A percentile compares a stretch with the other conserved stretches of the same genome.
These are phyloP conservation scores for Plasmopara viticola DNA, from an alignment of 352 stramenopile genomes.

Conservation along the genomic window DNA sequence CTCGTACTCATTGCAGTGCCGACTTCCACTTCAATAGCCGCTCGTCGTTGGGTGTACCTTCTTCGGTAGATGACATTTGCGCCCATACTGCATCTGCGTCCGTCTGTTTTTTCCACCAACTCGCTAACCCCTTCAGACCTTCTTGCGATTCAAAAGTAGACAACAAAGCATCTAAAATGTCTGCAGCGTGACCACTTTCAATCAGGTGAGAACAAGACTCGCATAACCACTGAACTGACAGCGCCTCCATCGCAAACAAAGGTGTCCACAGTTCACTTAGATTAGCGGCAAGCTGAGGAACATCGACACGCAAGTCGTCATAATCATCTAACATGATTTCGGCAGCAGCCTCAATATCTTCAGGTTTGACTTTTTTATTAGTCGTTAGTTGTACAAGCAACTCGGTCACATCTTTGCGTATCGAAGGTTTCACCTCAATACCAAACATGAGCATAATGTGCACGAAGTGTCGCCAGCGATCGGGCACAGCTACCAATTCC, in stretches of 20 bases:
- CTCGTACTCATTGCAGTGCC: slow-evolving; percentile 17
- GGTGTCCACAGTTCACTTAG: slow-evolving; percentile 51
- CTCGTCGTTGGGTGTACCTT: slow-evolving; percentile 18
- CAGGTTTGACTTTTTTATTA: slow-evolving; percentile 32
- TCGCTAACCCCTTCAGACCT: slow-evolving; percentile 30
- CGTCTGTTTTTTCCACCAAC: slow-evolving; percentile 50
- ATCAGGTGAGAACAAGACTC: slow-evolving; percentile 38
- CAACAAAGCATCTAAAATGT: slow-evolving; percentile 48
- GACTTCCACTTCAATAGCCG: slow-evolving; percentile 28
- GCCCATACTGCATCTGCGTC: slow-evolving; percentile 28
- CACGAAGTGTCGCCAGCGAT: slow-evolving; percentile 67
- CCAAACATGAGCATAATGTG: slow-evolving; percentile 39
- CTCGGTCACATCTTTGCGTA: slow-evolving; percentile 38
- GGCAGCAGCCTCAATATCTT: slow-evolving; percentile 52
- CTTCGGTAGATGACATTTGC: slow-evolving; percentile 15
- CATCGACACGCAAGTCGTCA: slow-evolving; percentile 67
- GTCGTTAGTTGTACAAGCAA: slow-evolving; percentile 41
- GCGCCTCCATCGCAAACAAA: slow-evolving; percentile 46
- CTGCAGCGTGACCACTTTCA: slow-evolving; percentile 33
- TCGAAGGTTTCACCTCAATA: slow-evolving; percentile 43
- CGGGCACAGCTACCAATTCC: slow-evolving; percentile 37
- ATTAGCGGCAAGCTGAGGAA: slow-evolving; percentile 53
- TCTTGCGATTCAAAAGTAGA: slow-evolving; percentile 22
- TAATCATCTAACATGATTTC: slow-evolving; percentile 59
- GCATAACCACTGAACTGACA: slow-evolving; percentile 48